phyloP scores from a whole-genome alignment of 768 basidiomycete species.

The Boletus reticulatus region DNA sequence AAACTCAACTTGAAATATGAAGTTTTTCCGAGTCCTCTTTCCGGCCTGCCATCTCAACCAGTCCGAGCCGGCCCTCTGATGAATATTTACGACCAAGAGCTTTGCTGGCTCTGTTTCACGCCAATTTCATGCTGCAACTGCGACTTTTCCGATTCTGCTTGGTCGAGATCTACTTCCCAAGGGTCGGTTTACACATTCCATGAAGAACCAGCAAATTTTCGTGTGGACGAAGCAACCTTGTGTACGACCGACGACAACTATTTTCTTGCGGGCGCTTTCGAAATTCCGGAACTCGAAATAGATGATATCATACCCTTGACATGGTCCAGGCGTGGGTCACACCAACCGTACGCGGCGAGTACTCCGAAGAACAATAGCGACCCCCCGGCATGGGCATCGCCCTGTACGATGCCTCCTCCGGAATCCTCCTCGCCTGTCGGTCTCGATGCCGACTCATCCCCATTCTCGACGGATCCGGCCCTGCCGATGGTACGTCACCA shows the following conservation, averaged over 20 bases:
- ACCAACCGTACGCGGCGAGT: not conserved
- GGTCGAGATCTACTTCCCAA: slow-evolving; percentile 3
- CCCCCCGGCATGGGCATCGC: slow-evolving; percentile 1
- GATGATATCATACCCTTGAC: not conserved
- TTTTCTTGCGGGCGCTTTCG: not conserved
- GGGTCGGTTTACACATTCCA: not conserved
- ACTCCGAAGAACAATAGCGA: slow-evolving; percentile 7
- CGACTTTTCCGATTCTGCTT: slow-evolving; percentile 1
- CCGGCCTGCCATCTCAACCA: not conserved
- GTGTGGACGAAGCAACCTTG: not conserved
- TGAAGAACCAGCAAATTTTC: not conserved
- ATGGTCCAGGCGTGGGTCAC: not conserved
- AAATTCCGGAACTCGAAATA: not conserved
- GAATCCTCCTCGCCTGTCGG: slow-evolving; percentile 21
- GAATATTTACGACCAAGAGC: not conserved
- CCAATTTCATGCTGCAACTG: slow-evolving; percentile 1
- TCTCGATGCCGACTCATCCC: not conserved
- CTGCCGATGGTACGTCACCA: not conserved
- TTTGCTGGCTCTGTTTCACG: slow-evolving; percentile 8
- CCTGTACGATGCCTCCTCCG: slow-evolving; percentile 13
- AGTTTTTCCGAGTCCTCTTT: not conserved
- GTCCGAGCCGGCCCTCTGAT: not conserved
- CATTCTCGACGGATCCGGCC: not conserved
- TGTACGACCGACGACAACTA: not conserved
- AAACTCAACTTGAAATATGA: not conserved